Evolutionary conservation across 208 protist genomes (phyloP).

Genomic region (Strigomonas culicis): DNA sequence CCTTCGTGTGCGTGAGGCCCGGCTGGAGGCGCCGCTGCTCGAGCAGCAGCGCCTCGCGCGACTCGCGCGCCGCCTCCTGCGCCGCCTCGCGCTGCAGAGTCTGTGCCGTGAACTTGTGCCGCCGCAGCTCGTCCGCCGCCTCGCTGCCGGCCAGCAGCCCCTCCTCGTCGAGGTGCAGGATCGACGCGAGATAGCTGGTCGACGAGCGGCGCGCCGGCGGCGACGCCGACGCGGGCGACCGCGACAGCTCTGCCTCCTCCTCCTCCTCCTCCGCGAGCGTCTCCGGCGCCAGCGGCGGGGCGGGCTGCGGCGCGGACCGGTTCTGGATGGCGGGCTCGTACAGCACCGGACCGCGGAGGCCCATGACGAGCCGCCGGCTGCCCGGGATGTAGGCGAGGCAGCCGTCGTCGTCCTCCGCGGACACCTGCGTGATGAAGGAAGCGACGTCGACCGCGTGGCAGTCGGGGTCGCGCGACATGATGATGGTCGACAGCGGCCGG

Average conservation of each 20-base stretch:
- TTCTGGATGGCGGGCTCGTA: slow-evolving; percentile 33
- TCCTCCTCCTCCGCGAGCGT: neutral
- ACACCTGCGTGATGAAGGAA: slow-evolving; percentile 54
- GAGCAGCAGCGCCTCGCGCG: slow-evolving; percentile 12
- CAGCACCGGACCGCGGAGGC: slow-evolving; percentile 60
- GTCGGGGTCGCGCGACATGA: slow-evolving; percentile 26
- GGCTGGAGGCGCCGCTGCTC: slow-evolving; percentile 29
- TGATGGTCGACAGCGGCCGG: slow-evolving; percentile 47
- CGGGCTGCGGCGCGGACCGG: slow-evolving; percentile 11
- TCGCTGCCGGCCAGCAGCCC: neutral
- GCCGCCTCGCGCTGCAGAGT: slow-evolving; percentile 5
- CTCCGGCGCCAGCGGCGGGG: neutral
- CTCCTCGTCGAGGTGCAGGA: neutral
- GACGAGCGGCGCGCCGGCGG: neutral
- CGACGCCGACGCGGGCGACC: neutral
- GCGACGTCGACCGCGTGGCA: slow-evolving; percentile 60
- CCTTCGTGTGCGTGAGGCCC: slow-evolving; percentile 35
- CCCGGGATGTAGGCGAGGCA: slow-evolving; percentile 52
- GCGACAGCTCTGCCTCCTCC: neutral
- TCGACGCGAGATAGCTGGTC: neutral
- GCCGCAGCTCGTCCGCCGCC: neutral
- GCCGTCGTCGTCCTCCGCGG: slow-evolving; percentile 56
- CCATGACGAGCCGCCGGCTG: slow-evolving; percentile 47
- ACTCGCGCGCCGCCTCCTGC: slow-evolving; percentile 8
- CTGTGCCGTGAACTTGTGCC: neutral